These are phyloP conservation scores for Clarkia xantiana DNA, from an alignment of 345 rosid species.

Conservation along the genomic window DNA sequence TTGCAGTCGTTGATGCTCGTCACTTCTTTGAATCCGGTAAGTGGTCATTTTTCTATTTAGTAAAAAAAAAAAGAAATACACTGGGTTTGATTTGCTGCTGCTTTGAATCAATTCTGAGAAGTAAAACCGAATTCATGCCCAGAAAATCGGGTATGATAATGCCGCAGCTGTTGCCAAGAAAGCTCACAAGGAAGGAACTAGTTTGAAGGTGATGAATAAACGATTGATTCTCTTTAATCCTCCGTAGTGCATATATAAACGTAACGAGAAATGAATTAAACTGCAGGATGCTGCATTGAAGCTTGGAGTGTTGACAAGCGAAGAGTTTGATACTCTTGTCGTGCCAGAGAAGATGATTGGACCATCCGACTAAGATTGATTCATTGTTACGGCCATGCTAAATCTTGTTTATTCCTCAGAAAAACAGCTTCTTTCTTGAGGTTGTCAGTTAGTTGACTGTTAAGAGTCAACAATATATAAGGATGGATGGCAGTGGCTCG, in stretches of 20 bases:
- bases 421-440: no score
- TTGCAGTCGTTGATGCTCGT: constrained; percentile 95
- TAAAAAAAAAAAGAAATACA: no score
- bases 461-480: no score
- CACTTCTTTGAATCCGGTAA: constrained; percentile 93
- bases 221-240: no score
- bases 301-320: constrained; percentile 50
- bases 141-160: constrained; percentile 95
- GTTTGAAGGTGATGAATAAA: constrained; percentile 54
- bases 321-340: constrained; percentile 84
- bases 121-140: constrained; percentile 9
- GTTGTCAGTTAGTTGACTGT: no score
- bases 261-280: background rate
- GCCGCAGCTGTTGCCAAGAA: constrained; percentile 98
- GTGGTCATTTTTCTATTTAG: constrained; percentile 10
- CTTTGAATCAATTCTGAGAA: constrained; percentile 2
- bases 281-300: constrained; percentile 73
- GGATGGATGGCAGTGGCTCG: no score
- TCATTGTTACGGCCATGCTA: no score
- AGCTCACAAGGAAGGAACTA: constrained; percentile 88
- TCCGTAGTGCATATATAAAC: no score
- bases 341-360: constrained; percentile 97
- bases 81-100: background rate
- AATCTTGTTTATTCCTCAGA: no score
- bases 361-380: constrained; percentile 42